Percentiles rank a stretch among this genome's conserved stretches.
Evolutionary conservation across 225 moss, liverwort and hornwort genomes (phyloP).

Genomic region (Sphagnum contortum): DNA sequence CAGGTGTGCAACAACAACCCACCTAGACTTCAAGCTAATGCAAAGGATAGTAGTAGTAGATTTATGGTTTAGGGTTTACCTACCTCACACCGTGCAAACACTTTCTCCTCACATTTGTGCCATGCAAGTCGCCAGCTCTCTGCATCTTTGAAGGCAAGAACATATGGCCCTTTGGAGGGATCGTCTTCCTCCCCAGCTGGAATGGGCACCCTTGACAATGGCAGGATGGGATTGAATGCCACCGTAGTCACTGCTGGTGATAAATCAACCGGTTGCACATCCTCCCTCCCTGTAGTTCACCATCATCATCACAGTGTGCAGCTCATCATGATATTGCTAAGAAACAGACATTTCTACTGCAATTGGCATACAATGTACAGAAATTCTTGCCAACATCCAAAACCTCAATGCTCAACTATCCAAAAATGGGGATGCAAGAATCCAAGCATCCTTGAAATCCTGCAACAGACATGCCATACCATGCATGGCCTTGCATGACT

Average conservation of each 20-base stretch:
- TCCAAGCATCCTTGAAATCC: too few species aligned
- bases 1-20: too few species aligned
- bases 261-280: slow-evolving; percentile 24
- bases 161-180: slow-evolving; percentile 51
- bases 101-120: slow-evolving; percentile 50
- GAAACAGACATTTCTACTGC: too few species aligned
- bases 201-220: slow-evolving; percentile 65
- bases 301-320: too few species aligned
- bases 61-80: background rate
- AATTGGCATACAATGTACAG: too few species aligned
- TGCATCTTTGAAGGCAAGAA: slow-evolving; percentile 74
- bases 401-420: too few species aligned
- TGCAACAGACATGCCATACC: too few species aligned
- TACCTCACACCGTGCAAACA: slow-evolving; percentile 60
- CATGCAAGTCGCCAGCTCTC: slow-evolving; percentile 57
- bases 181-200: slow-evolving; percentile 60
- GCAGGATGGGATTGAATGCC: slow-evolving; percentile 74
- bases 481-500: too few species aligned
- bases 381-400: too few species aligned
- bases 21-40: too few species aligned
- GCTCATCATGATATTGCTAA: too few species aligned
- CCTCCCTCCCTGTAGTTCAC: slow-evolving; percentile 13
- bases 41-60: background rate
- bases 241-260: slow-evolving; percentile 72
- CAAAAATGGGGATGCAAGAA: too few species aligned